Conservation (phyloP, 2,329 filamentous ascomycete species). For the Diaporthe destruens region DNA sequence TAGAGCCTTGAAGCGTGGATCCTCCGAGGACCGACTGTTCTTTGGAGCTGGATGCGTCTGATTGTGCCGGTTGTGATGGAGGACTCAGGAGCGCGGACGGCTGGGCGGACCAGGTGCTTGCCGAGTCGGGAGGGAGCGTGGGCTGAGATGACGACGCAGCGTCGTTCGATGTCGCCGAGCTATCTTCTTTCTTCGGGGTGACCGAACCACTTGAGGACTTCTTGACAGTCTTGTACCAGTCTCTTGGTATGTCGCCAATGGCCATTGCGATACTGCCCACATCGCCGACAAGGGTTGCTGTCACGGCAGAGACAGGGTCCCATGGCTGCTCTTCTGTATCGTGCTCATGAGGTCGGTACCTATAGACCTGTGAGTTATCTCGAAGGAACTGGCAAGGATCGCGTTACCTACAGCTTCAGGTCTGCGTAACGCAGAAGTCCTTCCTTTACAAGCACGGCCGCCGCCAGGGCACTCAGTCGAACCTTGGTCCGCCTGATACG, state of each 20-base stretch:
- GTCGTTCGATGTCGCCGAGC: slow-evolving; percentile 25
- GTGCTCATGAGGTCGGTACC: slow-evolving; percentile 72
- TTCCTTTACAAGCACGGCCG: slow-evolving; percentile 74
- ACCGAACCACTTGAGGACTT: slow-evolving; percentile 29
- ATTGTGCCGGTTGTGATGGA: neutral
- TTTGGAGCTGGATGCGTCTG: slow-evolving; percentile 24
- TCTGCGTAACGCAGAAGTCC: slow-evolving; percentile 76
- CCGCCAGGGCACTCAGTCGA: slow-evolving; percentile 78
- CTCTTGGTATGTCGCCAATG: slow-evolving; percentile 77
- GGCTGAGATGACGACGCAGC: slow-evolving; percentile 32
- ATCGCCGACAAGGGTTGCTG: slow-evolving; percentile 85
- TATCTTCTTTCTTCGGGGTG: slow-evolving; percentile 30
- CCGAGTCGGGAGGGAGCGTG: slow-evolving; percentile 34
- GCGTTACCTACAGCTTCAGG: slow-evolving; percentile 73
- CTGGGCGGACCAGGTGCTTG: slow-evolving; percentile 27
- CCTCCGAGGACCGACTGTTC: slow-evolving; percentile 17
- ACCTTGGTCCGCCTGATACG: slow-evolving; percentile 76
- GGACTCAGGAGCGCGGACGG: slow-evolving; percentile 20
- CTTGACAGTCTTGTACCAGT: slow-evolving; percentile 61
- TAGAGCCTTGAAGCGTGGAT: slow-evolving; percentile 25
- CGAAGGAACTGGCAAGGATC: rapidly evolving
- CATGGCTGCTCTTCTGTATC: slow-evolving; percentile 82
- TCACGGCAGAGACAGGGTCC: slow-evolving; percentile 83
- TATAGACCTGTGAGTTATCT: slow-evolving; percentile 46
- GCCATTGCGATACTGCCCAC: slow-evolving; percentile 85